Percentiles rank a stretch among this genome's conserved stretches.
These are phyloP conservation scores for Olyra latifolia DNA, from an alignment of 176 grass and related monocot genomes.

Conservation along the genomic window DNA sequence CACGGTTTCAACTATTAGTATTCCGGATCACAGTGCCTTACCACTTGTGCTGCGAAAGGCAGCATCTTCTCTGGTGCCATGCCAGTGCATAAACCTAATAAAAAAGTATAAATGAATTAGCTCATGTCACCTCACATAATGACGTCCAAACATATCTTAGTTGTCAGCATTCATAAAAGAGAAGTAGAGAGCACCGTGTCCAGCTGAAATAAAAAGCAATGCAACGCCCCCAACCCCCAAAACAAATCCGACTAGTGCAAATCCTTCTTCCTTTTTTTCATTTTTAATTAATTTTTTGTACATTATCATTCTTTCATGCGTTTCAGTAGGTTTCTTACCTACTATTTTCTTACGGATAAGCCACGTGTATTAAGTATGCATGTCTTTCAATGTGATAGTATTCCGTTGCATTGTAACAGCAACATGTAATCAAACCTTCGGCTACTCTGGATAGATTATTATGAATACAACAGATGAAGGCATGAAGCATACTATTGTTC, in stretches of 20 bases:
- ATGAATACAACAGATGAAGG: neutral
- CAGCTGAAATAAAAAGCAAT: neutral
- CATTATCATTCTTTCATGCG: no score
- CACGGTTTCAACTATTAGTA: neutral
- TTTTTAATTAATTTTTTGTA: no score
- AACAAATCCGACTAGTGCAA: neutral
- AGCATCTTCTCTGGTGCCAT: slow-evolving; percentile 84
- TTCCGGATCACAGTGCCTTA: slow-evolving; percentile 9
- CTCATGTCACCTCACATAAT: neutral
- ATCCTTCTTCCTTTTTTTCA: no score
- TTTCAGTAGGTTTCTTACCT: neutral
- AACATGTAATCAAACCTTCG: neutral
- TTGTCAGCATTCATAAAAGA: neutral
- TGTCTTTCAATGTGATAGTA: neutral
- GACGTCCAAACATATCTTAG: neutral
- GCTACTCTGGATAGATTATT: neutral
- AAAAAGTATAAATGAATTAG: neutral
- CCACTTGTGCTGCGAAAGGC: slow-evolving; percentile 68
- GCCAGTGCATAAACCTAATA: slow-evolving; percentile 64
- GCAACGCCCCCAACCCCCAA: neutral
- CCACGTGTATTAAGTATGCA: neutral
- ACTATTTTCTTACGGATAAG: neutral
- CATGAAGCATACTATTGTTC: neutral
- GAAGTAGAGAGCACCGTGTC: neutral
- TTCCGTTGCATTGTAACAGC: neutral